Base-by-base conservation (phyloP, 2,329 filamentous ascomycete species). In the Beauveria bassiana region DNA sequence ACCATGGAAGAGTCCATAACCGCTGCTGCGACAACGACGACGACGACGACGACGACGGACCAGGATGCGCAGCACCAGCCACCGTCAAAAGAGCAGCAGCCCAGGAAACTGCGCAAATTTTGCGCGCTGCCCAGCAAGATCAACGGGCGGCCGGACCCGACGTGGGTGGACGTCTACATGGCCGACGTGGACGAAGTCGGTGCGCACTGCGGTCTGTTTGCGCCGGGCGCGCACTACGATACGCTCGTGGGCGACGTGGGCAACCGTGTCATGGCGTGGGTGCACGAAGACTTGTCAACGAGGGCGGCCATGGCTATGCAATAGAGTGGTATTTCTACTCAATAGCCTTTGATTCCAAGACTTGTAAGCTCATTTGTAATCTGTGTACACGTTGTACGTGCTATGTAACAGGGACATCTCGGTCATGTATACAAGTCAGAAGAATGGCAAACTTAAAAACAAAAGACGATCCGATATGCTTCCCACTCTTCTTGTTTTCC, bases 121-220 rank as follows among this genome's bases (percentile, higher is more conserved):
- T 95, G 91, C 74, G 85, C 86, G 67, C 74, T 93, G 3, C 91
- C 89, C 0, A 74, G 78, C 22, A 78, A 78, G 61, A 75, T 72
- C 12, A 71, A 79, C 58, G 86, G 85, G 7, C 76, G 79, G 63
- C 76, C 79, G 49, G 91, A 96, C 70, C 76, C 82, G 5, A 84
- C 86, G 18, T 96, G 93, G 92, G 77, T 92, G 1, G 80, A 87
- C 50, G 83, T 96, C 3, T 87, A 86, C 68, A 95, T 97, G 89
- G 82, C 88, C 62, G 86, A 86, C 58, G 86, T 95, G 64, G 92
- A 96, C 70, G 90, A 96, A 73, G 89, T 96, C 1, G 86, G 85
- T 7, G 93, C 92, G 10, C 92, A 96, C 71, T 93, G 90, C 64
- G 87, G 89, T 0, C 76, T 96, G 57, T 96, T 96, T 75, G 84